Evolutionary conservation across 78 protist species (phyloP).

Genomic region (Dictyostelium purpureum): DNA sequence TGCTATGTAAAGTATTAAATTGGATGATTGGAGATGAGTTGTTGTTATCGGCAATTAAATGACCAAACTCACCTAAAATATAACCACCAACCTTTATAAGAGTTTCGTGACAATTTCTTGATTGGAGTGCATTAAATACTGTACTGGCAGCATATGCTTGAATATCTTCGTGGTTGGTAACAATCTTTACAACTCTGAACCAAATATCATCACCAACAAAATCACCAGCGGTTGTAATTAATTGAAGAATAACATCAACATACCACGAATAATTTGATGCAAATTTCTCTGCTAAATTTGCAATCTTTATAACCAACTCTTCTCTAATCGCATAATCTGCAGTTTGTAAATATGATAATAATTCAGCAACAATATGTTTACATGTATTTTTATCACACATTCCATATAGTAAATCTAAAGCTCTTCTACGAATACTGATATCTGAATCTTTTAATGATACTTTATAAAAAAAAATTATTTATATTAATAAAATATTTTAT

Average conservation of each 20-base stretch:
- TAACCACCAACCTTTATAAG: constrained; percentile 92
- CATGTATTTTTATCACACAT: constrained; percentile 91
- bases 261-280: constrained; percentile 94
- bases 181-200: constrained; percentile 97
- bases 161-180: constrained; percentile 92
- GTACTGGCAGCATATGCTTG: constrained; percentile 93
- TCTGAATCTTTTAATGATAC: constrained; percentile 89
- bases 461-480: background rate
- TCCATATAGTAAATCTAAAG: constrained; percentile 95
- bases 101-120: constrained; percentile 89
- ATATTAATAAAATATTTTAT: background rate
- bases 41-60: constrained; percentile 86
- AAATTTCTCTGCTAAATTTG: constrained; percentile 97
- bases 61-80: constrained; percentile 98
- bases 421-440: constrained; percentile 91
- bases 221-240: constrained; percentile 95
- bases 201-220: constrained; percentile 94
- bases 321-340: constrained; percentile 92
- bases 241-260: constrained; percentile 92
- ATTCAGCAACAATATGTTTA: constrained; percentile 89
- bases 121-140: constrained; percentile 81
- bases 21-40: constrained; percentile 59
- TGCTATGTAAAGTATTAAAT: constrained; percentile 81
- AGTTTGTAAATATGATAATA: constrained; percentile 89
- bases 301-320: constrained; percentile 96